Evolutionary conservation across 441 rosid genomes (phyloP).

Genomic region (Codiaeum variegatum): DNA sequence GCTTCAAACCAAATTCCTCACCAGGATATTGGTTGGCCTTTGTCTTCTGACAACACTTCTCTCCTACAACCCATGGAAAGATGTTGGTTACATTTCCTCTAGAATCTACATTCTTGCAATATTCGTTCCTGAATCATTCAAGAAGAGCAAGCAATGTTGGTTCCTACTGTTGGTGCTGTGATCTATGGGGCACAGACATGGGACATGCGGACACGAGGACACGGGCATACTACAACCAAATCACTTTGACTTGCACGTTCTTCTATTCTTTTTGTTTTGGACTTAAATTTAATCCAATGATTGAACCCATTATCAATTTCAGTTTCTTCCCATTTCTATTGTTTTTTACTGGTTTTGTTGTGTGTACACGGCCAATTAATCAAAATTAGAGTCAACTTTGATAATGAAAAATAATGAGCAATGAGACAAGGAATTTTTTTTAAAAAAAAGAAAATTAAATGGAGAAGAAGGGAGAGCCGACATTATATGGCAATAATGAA

Average conservation of each 20-base stretch:
- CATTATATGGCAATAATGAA: conserved; percentile 1
- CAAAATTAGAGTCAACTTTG: conserved; percentile 4
- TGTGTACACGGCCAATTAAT: background rate
- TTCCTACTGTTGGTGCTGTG: background rate
- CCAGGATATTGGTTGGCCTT: background rate
- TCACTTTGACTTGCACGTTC: conserved; percentile 17
- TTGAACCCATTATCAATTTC: too few species aligned
- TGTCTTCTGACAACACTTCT: background rate
- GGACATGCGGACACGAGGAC: too few species aligned
- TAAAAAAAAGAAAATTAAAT: background rate
- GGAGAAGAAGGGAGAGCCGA: conserved; percentile 5
- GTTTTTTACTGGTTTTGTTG: too few species aligned
- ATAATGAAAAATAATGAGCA: background rate
- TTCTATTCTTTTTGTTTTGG: background rate
- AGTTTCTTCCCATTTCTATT: too few species aligned
- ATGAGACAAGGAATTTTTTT: too few species aligned
- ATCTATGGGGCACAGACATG: too few species aligned
- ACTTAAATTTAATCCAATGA: background rate
- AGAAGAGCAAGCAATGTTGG: background rate
- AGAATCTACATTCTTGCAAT: background rate
- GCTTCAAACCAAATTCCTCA: conserved; percentile 7
- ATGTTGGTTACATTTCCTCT: background rate
- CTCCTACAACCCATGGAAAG: background rate
- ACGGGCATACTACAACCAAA: background rate
- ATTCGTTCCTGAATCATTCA: background rate